Base-by-base conservation (phyloP, 306 rosid species). In the Hippophae rhamnoides region DNA sequence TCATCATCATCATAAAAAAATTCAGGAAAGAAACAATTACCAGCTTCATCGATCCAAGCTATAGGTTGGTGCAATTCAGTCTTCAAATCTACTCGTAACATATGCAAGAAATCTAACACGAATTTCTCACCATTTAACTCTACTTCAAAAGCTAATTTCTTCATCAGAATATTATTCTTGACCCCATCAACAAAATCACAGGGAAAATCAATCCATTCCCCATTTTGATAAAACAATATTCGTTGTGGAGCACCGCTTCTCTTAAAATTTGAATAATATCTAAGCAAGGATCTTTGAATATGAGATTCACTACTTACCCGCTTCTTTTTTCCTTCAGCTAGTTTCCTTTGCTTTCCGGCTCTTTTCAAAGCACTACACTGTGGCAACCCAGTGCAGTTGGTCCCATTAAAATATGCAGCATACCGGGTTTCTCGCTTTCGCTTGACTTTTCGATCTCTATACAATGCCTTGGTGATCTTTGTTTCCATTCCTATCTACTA, bases 31-130 rank as follows among this genome's bases (percentile, higher is more conserved):
- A 85, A 92, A 79, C 96, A 92, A 52, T 51, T 41, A 47, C 84
- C 95, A 23, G 79, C 64, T 64, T 83, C 93, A 72, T 92, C 98
- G 61, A 92, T 92, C 95, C 96, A 92, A 27, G 93, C 98, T 52
- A 92, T 81, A 62, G 88, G 87, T 40, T 78, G 74, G 48, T 75
- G 86, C 59, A 64, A 62, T 8, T 87, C 96, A 42, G 93, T 72
- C 68, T 78, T 63, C 75, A 87, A 61, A 78, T 92, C 82, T 81
- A 92, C 57, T 48, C 67, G 81, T 41, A 69, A 77, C 98, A 92
- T 84, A 63, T 83, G 98, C 74, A 92, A 65, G 72, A 92, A 92
- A 68, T 92, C 89, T 9, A 92, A 79, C 69, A 87, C 64, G 65
- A 75, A 74, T 65, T 50, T 74, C 66, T 57, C 57, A 60, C 78